Conservation (phyloP, 2,329 filamentous ascomycete genomes). For the Trichoderma sp. region DNA sequence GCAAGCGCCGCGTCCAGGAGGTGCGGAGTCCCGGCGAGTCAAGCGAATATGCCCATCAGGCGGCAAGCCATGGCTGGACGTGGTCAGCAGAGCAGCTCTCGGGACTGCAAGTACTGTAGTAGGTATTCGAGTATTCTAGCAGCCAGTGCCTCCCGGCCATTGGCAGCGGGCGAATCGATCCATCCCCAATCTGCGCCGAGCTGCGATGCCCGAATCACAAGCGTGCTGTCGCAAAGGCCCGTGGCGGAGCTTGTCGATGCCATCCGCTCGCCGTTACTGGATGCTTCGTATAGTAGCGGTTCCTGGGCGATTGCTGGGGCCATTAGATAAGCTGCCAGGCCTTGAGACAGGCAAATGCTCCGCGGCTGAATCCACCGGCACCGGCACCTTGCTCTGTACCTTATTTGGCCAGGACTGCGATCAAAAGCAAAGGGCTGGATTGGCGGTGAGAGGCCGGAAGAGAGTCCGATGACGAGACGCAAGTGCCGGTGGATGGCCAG, state of each 20-base stretch:
- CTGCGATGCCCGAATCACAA: background rate
- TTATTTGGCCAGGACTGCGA: background rate
- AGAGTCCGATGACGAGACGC: conserved; percentile 15
- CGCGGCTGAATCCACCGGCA: background rate
- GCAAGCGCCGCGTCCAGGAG: background rate
- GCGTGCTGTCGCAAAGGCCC: background rate
- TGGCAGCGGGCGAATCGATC: no score
- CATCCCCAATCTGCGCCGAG: background rate
- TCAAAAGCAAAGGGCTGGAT: background rate
- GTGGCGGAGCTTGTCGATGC: background rate
- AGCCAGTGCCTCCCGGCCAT: no score
- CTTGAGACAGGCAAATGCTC: background rate
- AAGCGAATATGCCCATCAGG: background rate
- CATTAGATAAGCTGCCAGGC: conserved; percentile 4
- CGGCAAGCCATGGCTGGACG: background rate
- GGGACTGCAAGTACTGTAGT: no score
- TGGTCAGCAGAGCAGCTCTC: background rate
- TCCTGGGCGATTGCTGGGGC: background rate
- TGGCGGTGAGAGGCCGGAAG: conserved; percentile 19
- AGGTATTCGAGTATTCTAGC: no score
- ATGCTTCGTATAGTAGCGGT: background rate
- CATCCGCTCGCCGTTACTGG: background rate
- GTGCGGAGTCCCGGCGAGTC: background rate
- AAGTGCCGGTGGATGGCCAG: conserved; percentile 20
- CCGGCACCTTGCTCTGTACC: background rate